These are phyloP conservation scores for Zizania latifolia DNA, from an alignment of 176 grass and related monocot genomes.

Conservation along the genomic window DNA sequence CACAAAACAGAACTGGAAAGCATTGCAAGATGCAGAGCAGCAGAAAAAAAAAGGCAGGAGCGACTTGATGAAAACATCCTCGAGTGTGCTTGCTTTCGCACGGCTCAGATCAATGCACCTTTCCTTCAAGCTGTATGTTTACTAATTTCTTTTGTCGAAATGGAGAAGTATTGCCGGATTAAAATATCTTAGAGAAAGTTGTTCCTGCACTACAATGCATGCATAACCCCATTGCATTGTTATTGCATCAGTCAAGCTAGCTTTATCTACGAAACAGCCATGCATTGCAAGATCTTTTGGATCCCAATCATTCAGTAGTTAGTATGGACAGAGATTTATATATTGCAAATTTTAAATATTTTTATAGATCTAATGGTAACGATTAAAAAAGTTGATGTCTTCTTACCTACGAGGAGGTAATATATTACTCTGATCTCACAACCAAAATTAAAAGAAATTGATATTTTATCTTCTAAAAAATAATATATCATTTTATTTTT, in stretches of 20 bases:
- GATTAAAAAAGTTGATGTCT: too few species aligned
- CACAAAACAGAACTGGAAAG: slow-evolving; percentile 19
- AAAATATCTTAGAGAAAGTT: not conserved
- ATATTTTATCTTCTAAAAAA: too few species aligned
- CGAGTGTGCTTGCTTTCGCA: slow-evolving; percentile 18
- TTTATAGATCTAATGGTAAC: too few species aligned
- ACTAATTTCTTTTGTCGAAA: not conserved
- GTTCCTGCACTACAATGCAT: not conserved
- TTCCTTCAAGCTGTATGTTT: not conserved
- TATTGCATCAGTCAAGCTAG: not conserved
- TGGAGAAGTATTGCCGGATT: not conserved
- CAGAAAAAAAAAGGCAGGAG: not conserved
- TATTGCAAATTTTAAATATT: not conserved
- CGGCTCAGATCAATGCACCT: not conserved
- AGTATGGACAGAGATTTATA: not conserved
- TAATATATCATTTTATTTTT: too few species aligned
- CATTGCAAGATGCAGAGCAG: too few species aligned
- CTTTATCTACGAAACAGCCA: not conserved
- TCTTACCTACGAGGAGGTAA: too few species aligned
- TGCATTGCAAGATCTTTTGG: not conserved
- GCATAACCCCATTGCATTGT: not conserved
- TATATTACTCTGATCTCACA: too few species aligned
- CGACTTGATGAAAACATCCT: slow-evolving; percentile 5
- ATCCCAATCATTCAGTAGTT: not conserved
- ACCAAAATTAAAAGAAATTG: too few species aligned